Percentiles rank a stretch among this genome's conserved stretches.
phyloP scores from a whole-genome alignment of 768 basidiomycete species.

The Mycena epipterygia region DNA sequence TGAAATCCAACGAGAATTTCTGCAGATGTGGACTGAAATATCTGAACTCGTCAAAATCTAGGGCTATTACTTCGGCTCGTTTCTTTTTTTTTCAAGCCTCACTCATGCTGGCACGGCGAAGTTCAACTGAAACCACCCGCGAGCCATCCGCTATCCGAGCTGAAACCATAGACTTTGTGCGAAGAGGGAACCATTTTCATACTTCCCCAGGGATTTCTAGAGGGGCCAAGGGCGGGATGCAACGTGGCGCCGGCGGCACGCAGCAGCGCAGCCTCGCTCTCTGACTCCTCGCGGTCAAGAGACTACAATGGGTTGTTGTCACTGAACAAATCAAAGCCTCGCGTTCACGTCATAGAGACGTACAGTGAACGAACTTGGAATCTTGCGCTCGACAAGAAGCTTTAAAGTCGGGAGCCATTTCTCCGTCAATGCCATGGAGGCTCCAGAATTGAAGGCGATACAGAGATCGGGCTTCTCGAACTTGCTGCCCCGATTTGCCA shows the following conservation, averaged over 20 bases:
- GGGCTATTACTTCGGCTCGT: too few species aligned
- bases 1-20: too few species aligned
- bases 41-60: too few species aligned
- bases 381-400: slow-evolving; percentile 15
- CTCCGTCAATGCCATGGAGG: background rate
- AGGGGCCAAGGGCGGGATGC: slow-evolving; percentile 18
- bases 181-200: slow-evolving; percentile 33
- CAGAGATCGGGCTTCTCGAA: slow-evolving; percentile 21
- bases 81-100: too few species aligned
- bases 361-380: slow-evolving; percentile 17
- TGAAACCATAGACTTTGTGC: slow-evolving; percentile 48
- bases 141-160: slow-evolving; percentile 52
- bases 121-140: slow-evolving; percentile 46
- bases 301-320: background rate
- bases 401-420: slow-evolving; percentile 13
- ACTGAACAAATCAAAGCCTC: background rate
- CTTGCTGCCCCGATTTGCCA: background rate
- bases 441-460: slow-evolving; percentile 27
- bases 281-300: slow-evolving; percentile 29
- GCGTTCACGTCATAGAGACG: background rate
- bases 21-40: too few species aligned
- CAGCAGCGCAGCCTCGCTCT: slow-evolving; percentile 23
- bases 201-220: slow-evolving; percentile 33
- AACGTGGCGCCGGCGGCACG: slow-evolving; percentile 28
- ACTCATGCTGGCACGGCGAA: background rate